These are phyloP conservation scores for Puccinia hordei DNA, from an alignment of 1,284 basidiomycete genomes.

Conservation along the genomic window DNA sequence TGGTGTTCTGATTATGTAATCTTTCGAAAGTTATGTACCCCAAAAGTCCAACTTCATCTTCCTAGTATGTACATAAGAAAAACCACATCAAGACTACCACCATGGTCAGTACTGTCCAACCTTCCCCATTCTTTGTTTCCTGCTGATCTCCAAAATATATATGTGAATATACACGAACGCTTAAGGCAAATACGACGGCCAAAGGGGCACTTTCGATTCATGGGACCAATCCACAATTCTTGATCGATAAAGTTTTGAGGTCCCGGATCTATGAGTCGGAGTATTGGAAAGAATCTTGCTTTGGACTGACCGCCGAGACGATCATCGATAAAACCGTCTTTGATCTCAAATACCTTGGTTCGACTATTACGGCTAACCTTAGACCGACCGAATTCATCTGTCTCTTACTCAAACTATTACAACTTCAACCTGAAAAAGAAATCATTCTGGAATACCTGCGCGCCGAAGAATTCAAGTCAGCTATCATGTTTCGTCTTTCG, in stretches of 20 bases:
- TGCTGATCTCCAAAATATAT: too few species aligned
- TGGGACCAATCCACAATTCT: conserved; percentile 92
- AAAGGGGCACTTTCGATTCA: conserved; percentile 80
- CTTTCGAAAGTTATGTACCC: too few species aligned
- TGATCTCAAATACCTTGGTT: conserved; percentile 81
- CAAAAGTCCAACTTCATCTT: too few species aligned
- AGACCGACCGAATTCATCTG: conserved; percentile 88
- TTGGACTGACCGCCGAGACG: conserved; percentile 79
- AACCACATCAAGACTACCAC: too few species aligned
- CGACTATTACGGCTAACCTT: conserved; percentile 78
- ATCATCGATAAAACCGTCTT: conserved; percentile 85
- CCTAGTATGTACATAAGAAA: too few species aligned
- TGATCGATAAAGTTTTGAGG: conserved; percentile 95
- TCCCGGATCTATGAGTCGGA: conserved; percentile 91
- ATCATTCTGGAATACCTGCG: conserved; percentile 91
- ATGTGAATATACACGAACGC: too few species aligned
- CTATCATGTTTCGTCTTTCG: too few species aligned
- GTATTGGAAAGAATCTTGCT: conserved; percentile 97
- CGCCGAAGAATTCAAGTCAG: conserved; percentile 96
- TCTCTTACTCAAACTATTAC: conserved; percentile 86
- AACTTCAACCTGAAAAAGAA: conserved; percentile 95
- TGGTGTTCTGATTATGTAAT: too few species aligned
- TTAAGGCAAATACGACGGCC: conserved; percentile 81
- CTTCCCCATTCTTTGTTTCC: too few species aligned
- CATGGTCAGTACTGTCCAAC: too few species aligned